A percentile compares a stretch with the other conserved stretches of the same genome.
phyloP scores from a whole-genome alignment of 2,329 filamentous ascomycete species.

The Nannizzia gypsea region DNA sequence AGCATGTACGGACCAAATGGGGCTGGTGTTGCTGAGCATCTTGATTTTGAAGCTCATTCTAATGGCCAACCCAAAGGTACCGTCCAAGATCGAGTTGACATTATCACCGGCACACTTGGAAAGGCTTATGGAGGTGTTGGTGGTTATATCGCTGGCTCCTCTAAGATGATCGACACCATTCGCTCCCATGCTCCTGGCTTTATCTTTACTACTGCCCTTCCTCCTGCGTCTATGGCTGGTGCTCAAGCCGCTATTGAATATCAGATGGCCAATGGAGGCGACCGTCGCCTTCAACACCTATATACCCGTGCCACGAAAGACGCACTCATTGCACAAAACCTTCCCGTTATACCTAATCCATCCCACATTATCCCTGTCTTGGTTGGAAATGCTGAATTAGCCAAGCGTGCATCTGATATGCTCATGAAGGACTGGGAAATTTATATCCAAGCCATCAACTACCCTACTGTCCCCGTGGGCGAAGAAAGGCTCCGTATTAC shows the following conservation, averaged over 20 bases:
- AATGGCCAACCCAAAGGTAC: slow-evolving; percentile 61
- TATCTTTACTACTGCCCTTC: slow-evolving; percentile 96
- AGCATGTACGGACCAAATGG: slow-evolving; percentile 97
- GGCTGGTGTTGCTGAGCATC: slow-evolving; percentile 91
- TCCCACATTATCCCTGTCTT: slow-evolving; percentile 91
- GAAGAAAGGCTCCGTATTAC: slow-evolving; percentile 94
- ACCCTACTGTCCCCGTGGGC: slow-evolving; percentile 94
- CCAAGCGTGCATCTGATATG: slow-evolving; percentile 84
- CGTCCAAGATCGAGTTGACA: slow-evolving; percentile 90
- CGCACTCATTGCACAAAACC: slow-evolving; percentile 62
- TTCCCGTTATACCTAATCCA: slow-evolving; percentile 95
- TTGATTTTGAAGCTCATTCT: slow-evolving; percentile 87
- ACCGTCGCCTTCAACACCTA: slow-evolving; percentile 84
- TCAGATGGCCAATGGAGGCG: slow-evolving; percentile 71
- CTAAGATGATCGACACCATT: slow-evolving; percentile 79
- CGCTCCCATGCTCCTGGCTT: slow-evolving; percentile 92
- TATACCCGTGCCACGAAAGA: slow-evolving; percentile 93
- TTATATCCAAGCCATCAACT: slow-evolving; percentile 98
- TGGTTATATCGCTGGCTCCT: slow-evolving; percentile 88
- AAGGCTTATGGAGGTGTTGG: slow-evolving; percentile 98
- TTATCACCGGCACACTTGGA: slow-evolving; percentile 92
- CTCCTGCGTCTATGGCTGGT: slow-evolving; percentile 92
- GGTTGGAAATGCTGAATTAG: slow-evolving; percentile 85
- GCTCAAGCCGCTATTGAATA: slow-evolving; percentile 87
- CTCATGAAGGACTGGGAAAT: slow-evolving; percentile 82